These are phyloP conservation scores for Calendula officinalis DNA, from an alignment of 129 eudicot genomes.

Conservation along the genomic window DNA sequence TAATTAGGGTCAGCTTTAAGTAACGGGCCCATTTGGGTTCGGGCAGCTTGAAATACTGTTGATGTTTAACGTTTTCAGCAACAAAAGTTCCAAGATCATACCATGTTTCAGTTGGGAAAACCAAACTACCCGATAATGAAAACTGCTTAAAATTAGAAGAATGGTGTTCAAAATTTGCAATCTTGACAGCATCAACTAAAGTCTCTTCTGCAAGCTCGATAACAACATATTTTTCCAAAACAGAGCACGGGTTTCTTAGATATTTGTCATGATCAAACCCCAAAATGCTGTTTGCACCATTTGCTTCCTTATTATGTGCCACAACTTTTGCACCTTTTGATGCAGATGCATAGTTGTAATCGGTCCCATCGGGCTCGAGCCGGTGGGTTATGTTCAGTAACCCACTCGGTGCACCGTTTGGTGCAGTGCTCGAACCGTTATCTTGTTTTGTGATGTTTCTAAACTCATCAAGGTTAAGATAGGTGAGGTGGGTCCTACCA, in stretches of 20 bases:
- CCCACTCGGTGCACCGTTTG: conserved; percentile 40
- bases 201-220: conserved; percentile 92
- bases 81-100: conserved; percentile 62
- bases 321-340: conserved; percentile 92
- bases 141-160: conserved; percentile 85
- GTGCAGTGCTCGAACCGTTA: conserved; percentile 24
- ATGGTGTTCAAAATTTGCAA: conserved; percentile 91
- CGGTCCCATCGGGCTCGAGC: conserved; percentile 90
- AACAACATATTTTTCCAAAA: conserved; percentile 62
- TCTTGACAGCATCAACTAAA: conserved; percentile 77
- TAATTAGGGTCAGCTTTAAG: conserved; percentile 63
- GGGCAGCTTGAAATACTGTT: conserved; percentile 66
- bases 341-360: conserved; percentile 84
- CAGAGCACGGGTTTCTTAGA: conserved; percentile 94
- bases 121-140: conserved; percentile 75
- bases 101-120: conserved; percentile 78
- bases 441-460: background rate
- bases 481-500: too few species aligned
- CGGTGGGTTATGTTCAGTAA: conserved; percentile 76
- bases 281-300: conserved; percentile 81
- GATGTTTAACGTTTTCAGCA: conserved; percentile 86
- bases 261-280: conserved; percentile 87
- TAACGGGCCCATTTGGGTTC: conserved; percentile 91
- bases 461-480: too few species aligned
- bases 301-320: conserved; percentile 83